Base-by-base conservation (phyloP, 768 basidiomycete species). In the Termitomyces sp. region DNA sequence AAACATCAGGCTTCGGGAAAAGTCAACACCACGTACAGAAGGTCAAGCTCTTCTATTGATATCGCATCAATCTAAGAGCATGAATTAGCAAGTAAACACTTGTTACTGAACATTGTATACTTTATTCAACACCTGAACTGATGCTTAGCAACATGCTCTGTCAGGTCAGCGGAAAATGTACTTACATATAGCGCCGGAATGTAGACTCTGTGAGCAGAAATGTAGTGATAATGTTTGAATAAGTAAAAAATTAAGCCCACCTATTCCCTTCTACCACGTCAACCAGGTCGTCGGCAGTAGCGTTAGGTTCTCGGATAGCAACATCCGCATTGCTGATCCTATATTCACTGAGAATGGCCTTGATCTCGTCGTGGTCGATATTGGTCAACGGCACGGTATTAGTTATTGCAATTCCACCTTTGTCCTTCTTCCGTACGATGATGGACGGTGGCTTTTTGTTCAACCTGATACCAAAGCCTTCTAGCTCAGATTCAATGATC, bases 201-300 rank as follows among this genome's bases (percentile, higher is more conserved):
- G 72, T 97, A 97, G 16, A 97, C 92, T 70, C 92, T 93, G 60
- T 44, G 42, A n/a, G 32, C 11, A 16, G 40, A 38, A 16, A 40
- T 49, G 28, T 42, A 56, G 40, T 22, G 22, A 13, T 15, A 16
- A 50, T 46, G 32, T 46, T 55, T 18, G 6, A n/a, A 32, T 13
- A 22, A 53, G 22, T 8, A 8, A 32, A n/a, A 48, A 40, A 38
- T n/a, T 15, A 12, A n/a, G 62, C 82, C 60, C 65, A 88, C 87
- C 95, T 80, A 73, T 97, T 98, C 55, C 94, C 97, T 78, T 99
- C 97, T 57, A 98, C 88, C 39, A 98, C 93, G 69, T 99, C 97
- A 51, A 99, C 96, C 11, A 99, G 76, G 72, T 99, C 97, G 71
- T 99, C 97, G 1, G 95, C 86, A 1, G 94, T 98, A 7, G 92